Evolutionary conservation across 495 filamentous ascomycete species (phyloP).

Genomic region (Bacidia gigantensis): DNA sequence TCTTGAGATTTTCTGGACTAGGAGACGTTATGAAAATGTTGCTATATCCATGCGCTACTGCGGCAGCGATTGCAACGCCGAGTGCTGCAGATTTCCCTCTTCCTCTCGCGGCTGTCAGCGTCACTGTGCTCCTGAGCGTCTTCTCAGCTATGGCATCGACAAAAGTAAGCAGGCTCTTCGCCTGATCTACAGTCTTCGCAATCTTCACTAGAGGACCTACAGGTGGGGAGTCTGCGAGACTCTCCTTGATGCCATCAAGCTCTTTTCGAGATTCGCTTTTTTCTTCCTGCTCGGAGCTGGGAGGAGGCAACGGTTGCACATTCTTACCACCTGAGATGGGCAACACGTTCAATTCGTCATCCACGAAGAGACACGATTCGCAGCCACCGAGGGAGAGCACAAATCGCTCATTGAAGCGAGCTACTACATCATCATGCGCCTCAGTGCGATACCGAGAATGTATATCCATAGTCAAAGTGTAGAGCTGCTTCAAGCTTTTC

Average conservation of each 20-base stretch:
- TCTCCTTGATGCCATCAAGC: conserved; percentile 76
- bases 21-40: conserved; percentile 99
- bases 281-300: conserved; percentile 48
- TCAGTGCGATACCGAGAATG: conserved; percentile 95
- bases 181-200: conserved; percentile 86
- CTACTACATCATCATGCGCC: conserved; percentile 87
- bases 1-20: conserved; percentile 96
- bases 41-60: conserved; percentile 89
- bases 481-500: conserved; percentile 93
- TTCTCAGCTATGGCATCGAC: conserved; percentile 95
- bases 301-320: conserved; percentile 69
- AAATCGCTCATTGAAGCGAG: conserved; percentile 96
- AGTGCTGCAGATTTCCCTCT: conserved; percentile 94
- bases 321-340: conserved; percentile 93
- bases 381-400: conserved; percentile 90
- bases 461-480: conserved; percentile 95
- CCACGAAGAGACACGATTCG: conserved; percentile 86
- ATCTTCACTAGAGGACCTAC: conserved; percentile 72
- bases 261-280: conserved; percentile 58
- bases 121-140: conserved; percentile 82
- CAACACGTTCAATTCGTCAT: conserved; percentile 94
- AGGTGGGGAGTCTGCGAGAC: conserved; percentile 68
- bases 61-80: conserved; percentile 86
- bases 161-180: conserved; percentile 86
- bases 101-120: conserved; percentile 86